A percentile compares a stretch with the other conserved stretches of the same genome.
phyloP scores from a whole-genome alignment of 2,329 filamentous ascomycete genomes.

The Aspergillus tamarii region DNA sequence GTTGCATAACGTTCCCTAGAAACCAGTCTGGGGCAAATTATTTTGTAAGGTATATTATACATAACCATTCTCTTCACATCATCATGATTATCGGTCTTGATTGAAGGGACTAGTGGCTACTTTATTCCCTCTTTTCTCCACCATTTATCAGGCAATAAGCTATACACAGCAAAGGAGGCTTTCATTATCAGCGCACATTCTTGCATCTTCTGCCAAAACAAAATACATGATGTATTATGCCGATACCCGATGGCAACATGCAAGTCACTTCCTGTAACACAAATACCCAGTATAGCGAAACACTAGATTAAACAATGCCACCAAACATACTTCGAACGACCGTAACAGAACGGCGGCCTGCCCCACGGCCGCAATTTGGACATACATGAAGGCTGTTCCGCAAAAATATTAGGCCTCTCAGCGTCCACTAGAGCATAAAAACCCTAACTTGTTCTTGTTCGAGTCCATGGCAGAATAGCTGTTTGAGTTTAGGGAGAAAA shows the following conservation, averaged over 20 bases:
- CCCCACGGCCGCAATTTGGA: slow-evolving; percentile 3
- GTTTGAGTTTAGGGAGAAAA: background rate
- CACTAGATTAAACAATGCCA: slow-evolving; percentile 19
- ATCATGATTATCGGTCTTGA: background rate
- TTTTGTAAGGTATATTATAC: background rate
- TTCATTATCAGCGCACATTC: background rate
- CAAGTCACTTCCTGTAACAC: slow-evolving; percentile 9
- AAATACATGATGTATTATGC: slow-evolving; percentile 5
- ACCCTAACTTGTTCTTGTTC: background rate
- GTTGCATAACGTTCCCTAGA: background rate
- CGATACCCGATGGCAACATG: background rate
- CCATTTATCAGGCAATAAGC: background rate
- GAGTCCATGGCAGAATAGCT: background rate
- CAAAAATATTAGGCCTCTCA: background rate
- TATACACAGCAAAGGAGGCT: background rate
- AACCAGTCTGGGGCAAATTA: background rate
- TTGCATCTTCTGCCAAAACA: background rate
- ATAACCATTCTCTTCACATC: background rate
- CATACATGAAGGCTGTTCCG: slow-evolving; percentile 11
- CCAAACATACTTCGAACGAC: slow-evolving; percentile 19
- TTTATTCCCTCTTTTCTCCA: background rate
- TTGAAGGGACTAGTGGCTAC: background rate
- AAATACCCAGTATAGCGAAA: slow-evolving; percentile 10
- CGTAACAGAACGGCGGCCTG: slow-evolving; percentile 17
- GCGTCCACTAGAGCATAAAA: background rate